Conservation (phyloP, 2,329 filamentous ascomycete species). For the Fusarium sp. region DNA sequence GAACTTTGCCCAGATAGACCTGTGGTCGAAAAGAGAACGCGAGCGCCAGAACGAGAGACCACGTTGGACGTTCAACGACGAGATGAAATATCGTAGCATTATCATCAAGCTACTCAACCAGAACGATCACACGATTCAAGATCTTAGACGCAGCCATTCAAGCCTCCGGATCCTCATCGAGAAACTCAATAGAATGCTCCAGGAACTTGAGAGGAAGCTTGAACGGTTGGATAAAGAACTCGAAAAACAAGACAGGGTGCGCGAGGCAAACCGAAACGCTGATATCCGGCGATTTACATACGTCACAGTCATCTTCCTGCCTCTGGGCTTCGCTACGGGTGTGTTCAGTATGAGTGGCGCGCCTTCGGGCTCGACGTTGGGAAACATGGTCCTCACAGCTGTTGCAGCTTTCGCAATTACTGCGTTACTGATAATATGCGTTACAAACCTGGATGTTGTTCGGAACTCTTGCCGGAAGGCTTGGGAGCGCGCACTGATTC, state of each 20-base stretch:
- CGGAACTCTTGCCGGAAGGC: no score
- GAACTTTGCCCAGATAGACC: background rate
- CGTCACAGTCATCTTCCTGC: background rate
- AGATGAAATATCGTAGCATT: background rate
- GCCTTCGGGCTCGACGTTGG: rapidly evolving
- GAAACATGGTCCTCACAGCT: background rate
- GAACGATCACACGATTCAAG: background rate
- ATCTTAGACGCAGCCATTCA: rapidly evolving
- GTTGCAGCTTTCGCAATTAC: background rate
- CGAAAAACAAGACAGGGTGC: background rate
- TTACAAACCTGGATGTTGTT: background rate
- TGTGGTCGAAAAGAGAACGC: background rate
- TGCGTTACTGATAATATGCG: background rate
- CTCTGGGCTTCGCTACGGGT: background rate
- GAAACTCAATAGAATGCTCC: background rate
- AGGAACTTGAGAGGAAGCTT: background rate
- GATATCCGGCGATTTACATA: constrained; percentile 1
- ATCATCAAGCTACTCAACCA: background rate
- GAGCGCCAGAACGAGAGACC: background rate
- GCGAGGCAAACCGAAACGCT: background rate
- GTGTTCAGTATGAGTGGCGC: background rate
- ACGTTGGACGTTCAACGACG: background rate
- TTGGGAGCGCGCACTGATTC: no score
- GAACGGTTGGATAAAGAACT: background rate
- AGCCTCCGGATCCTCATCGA: rapidly evolving